Base-by-base conservation (phyloP, 2,329 filamentous ascomycete species). In the Ceratocystiopsis sp. region DNA sequence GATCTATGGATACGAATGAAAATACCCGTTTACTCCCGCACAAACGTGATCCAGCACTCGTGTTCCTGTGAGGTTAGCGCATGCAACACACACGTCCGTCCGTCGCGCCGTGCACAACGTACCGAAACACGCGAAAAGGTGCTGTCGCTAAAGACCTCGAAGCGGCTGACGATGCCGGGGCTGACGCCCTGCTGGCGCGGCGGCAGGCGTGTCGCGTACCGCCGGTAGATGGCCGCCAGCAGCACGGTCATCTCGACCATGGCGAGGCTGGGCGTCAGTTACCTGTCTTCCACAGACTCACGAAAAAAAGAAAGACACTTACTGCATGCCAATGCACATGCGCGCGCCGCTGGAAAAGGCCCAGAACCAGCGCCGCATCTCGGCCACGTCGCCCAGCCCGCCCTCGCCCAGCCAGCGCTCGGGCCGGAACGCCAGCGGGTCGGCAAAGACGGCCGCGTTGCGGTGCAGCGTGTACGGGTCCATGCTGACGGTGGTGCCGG, bases 301-400 rank as follows among this genome's bases (percentile, higher is more conserved):
- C 11, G 3, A 33, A 8, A 18, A 18, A 33, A 18, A 8, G 1
- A 16, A 16, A 11, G 16, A 36, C 19, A 42, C 48, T 21, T 41
- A 47, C 48, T 48, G 48, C 43, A 51, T 47, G 36, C 79, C 80
- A 3, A 84, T 63, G 50, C 80, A 84, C 58, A 79, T 78, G 19
- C 78, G 63, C 0, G 77, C 74, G 0, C 80, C 80, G 25, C 72
- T 78, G 1, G 78, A 75, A 55, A 84, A 84, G 0, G 78, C 76
- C 63, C 77, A 75, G 50, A 78, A 81, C 41, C 62, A 61, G 35
- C 49, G 60, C 33, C 41, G 60, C 48, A 58, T 55, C 42, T 63
- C 56, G 37, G 43, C 38, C 14, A 43, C 16, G 35, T 48, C 45
- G 9, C 45, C 45, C 1, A 41, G 38, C 33, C 15, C 37, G 4